These are phyloP conservation scores for Rhinocladiella mackenziei DNA, from an alignment of 2,329 filamentous ascomycete genomes.

Conservation along the genomic window DNA sequence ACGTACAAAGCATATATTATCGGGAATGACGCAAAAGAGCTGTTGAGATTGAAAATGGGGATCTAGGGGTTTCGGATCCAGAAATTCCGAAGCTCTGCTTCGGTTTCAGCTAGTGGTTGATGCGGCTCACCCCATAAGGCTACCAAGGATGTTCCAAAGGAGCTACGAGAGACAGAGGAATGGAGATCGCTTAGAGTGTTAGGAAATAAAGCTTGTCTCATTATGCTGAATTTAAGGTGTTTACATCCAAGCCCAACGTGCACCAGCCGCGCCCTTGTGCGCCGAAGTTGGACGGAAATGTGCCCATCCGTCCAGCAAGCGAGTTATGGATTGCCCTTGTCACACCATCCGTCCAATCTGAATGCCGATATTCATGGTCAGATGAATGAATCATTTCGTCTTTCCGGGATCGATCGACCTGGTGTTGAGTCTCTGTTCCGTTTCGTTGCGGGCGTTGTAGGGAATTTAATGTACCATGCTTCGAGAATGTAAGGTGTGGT, in stretches of 20 bases:
- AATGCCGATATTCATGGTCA: constrained; percentile 5
- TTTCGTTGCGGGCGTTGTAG: constrained; percentile 2
- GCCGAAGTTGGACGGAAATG: constrained; percentile 17
- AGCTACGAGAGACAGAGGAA: background rate
- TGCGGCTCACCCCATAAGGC: constrained; percentile 3
- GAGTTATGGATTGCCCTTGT: constrained; percentile 12
- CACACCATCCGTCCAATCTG: constrained; percentile 13
- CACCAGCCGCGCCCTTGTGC: constrained; percentile 15
- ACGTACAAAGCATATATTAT: background rate
- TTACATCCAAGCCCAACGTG: constrained; percentile 19
- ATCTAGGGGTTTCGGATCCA: constrained; percentile 15
- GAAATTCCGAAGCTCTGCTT: constrained; percentile 5
- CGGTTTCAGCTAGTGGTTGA: constrained; percentile 14
- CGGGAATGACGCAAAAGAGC: background rate
- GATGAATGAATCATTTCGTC: constrained; percentile 1
- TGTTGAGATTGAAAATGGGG: constrained; percentile 1
- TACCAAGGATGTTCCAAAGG: too few species aligned
- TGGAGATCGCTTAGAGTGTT: constrained; percentile 1
- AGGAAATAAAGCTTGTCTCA: constrained; percentile 18
- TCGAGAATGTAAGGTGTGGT: constrained; percentile 14
- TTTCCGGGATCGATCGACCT: constrained; percentile 3
- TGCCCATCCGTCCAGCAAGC: constrained; percentile 21
- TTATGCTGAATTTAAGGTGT: constrained; percentile 26
- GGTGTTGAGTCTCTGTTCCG: constrained; percentile 1
- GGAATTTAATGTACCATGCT: constrained; percentile 17